These are phyloP conservation scores for Lepidium didymum DNA, from an alignment of 345 rosid species.

Conservation along the genomic window DNA sequence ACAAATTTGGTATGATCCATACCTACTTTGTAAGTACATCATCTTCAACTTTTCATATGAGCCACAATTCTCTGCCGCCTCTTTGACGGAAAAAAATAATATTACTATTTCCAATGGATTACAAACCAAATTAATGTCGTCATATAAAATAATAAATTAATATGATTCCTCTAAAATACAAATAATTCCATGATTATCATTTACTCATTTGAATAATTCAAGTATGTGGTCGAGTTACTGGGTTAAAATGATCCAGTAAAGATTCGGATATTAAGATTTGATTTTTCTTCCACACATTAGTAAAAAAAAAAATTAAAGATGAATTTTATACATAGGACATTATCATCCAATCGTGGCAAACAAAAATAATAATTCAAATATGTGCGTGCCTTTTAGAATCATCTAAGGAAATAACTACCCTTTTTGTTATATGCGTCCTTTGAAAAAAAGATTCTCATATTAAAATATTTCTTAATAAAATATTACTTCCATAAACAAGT, in stretches of 20 bases:
- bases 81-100: not conserved
- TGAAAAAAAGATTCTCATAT: not conserved
- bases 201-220: slow-evolving; percentile 1
- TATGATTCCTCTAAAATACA: not conserved
- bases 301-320: too few relatives aligned
- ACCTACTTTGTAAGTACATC: too few relatives aligned
- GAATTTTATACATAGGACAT: too few relatives aligned
- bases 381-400: not conserved
- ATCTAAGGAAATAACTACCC: not conserved
- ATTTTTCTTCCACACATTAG: too few relatives aligned
- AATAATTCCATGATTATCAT: not conserved
- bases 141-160: not conserved
- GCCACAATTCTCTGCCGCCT: slow-evolving; percentile 13
- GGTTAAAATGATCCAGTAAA: too few relatives aligned
- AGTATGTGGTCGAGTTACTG: too few relatives aligned
- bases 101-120: not conserved
- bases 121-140: not conserved
- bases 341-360: too few relatives aligned
- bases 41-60: not conserved
- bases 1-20: slow-evolving; percentile 3
- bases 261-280: too few relatives aligned
- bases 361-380: slow-evolving; percentile 8
- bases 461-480: not conserved
- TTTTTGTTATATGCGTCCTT: slow-evolving; percentile 2
- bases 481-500: not conserved